Base-by-base conservation (phyloP, 2,329 filamentous ascomycete species). In the Pseudopyrenochaeta lycopersici region DNA sequence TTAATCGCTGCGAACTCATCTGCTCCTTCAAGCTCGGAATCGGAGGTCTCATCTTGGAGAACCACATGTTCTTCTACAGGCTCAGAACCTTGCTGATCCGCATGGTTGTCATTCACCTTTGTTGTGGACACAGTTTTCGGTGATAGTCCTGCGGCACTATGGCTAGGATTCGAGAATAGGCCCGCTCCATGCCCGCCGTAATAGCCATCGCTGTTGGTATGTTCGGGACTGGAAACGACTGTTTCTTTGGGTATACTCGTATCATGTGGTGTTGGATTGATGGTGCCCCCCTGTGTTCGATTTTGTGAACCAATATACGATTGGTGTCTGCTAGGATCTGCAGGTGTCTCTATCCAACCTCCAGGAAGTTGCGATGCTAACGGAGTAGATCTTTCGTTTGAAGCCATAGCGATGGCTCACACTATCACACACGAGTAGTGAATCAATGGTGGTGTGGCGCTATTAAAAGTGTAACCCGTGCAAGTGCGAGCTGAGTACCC, bases 321-420 rank as follows among this genome's bases (percentile, higher is more conserved):
- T 30, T 66, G 60, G 20, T 67, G 64, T 44, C 63, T 56, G 43
- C 46, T 58, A 15, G 55, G 33, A n/a, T 70, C 63, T 17, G 59
- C 64, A 14, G 73, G 70, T 41, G 73, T 76, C 14, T 73, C 70
- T 44, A 72, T 67, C 71, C 72, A 76, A 4, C 63, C 72, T 44
- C 69, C 75, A 14, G 72, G 73, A 6, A 75, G 54, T 4, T 72
- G 65, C 21, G 72, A 68, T 6, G 64, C 57, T 15, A 67, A 57
- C 15, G 71, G 71, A n/a, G 71, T 75, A 11, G 71, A 67, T 29
- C 50, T 56, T 10, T 74, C 73, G 36, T 61, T 46, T 17, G 61
- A 64, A 44, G 62, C 58, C 72, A 75, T 75, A 17, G 31, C 51
- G 32, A 51, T 3, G 23, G 17, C 35, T 50, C n/a, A 31, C 15